Evolutionary conservation across 2,329 filamentous ascomycete species (phyloP), one percentile per base, ranked within the genome.

Genomic region (Fusarium gaditjirri): DNA sequence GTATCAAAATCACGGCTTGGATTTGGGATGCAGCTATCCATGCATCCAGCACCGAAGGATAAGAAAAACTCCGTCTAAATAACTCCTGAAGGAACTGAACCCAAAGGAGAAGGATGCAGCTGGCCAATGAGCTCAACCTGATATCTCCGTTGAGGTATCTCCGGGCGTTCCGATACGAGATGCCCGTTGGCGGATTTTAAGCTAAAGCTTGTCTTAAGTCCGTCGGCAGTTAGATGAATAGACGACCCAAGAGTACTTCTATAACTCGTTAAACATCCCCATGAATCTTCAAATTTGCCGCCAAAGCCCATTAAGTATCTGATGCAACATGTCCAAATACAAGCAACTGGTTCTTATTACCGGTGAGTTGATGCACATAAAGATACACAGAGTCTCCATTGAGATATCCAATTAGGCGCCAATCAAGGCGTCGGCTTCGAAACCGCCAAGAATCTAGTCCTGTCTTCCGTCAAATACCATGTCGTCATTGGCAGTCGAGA

Each of bases 371-470:
- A 27, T 25, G 23, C 6, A 23, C 12, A 29, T 11, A 14, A 16
- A n/a, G 3, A 9, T 8, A 16, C 7, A 8, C n/a, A 12, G 19
- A 10, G 14, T 31, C 16, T 17, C 36, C 9, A 23, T 61, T 69
- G 53, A 69, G 33, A 49, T 27, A 8, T 6, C 12, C 23, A 23
- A n/a, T 8, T 27, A 69, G 65, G 66, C 52, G 66, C 66, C 58
- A 69, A 69, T 14, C 66, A 64, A 43, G 66, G 66, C 33, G 58
- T 69, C 31, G 66, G 66, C 2, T 69, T 44, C 4, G 66, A 69
- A 17, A 69, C 58, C 10, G 66, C 65, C 29, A 69, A 69, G 17
- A 69, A 69, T 6, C 6, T 69, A 3, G 27, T 64, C 1, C 23
- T 69, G 0, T 69, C 65, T 1, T 69, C 66, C 0, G 65, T 68